Evolutionary conservation across 2,329 filamentous ascomycete genomes (phyloP), one percentile per base, ranked within the genome.

Genomic region (Clonostachys solani): DNA sequence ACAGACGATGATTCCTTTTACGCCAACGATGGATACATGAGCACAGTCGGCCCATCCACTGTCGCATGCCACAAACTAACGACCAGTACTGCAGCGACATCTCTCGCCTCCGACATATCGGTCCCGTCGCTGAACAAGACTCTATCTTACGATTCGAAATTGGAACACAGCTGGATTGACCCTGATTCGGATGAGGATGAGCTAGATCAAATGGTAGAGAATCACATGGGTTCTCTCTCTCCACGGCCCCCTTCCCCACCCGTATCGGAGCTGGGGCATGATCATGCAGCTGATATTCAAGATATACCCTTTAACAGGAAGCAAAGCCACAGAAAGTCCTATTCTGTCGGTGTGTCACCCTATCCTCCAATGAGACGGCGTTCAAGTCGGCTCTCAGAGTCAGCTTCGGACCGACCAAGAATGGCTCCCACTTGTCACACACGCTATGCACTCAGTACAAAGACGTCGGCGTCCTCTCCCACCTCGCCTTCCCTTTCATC

Each of bases 111-210:
- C 17, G 51, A 55, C 5, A 57, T 53, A 36, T 59, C 56, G 41
- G 58, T 56, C 33, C 54, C 55, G 1, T 62, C 60, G 10, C 58
- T 60, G 7, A 60, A 59, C 13, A 50, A 47, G 34, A 46, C 57
- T 2, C 47, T 54, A n/a, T 46, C 53, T 5, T 37, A 47, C 7
- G 52, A 56, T 18, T 50, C 46, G 41, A 50, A 51, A 38, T 53
- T 53, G 23, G 57, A 59, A 17, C 55, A 60, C 41, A 69, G 65
- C 44, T 71, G 68, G 68, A 64, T 69, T 7, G 66, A 68, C 16
- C 50, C 54, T 13, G 65, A 68, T 34, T 66, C 65, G 3, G 66
- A 68, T 40, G 53, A 56, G 3, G 64, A 64, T 9, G 56, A 58
- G 9, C 44, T 12, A 15, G 47, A 19, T 12, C 19, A 52, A n/a